These are phyloP conservation scores for Fonsecaea pedrosoi DNA, from an alignment of 2,329 filamentous ascomycete species.

Conservation along the genomic window DNA sequence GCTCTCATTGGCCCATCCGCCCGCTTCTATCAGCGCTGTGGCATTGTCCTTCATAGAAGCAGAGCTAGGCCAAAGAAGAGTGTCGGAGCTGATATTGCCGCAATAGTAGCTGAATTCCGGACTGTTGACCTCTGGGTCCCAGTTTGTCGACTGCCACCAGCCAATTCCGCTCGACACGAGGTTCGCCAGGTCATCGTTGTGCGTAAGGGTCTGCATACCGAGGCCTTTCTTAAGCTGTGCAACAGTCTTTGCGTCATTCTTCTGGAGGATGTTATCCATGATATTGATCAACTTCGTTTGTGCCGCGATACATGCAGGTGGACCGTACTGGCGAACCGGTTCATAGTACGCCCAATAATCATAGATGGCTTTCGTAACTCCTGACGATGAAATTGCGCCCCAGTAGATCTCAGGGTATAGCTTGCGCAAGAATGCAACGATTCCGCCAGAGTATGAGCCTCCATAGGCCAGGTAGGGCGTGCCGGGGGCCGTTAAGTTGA, in stretches of 20 bases:
- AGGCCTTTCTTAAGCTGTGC: constrained; percentile 61
- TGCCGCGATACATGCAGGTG: constrained; percentile 67
- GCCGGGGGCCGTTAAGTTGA: constrained; percentile 68
- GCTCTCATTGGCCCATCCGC: constrained; percentile 55
- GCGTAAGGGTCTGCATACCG: constrained; percentile 46
- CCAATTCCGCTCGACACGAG: constrained; percentile 54
- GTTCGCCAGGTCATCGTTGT: constrained; percentile 62
- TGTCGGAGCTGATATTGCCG: constrained; percentile 59
- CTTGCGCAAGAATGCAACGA: constrained; percentile 77
- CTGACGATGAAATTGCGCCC: constrained; percentile 80
- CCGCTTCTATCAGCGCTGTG: constrained; percentile 54
- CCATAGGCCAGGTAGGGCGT: constrained; percentile 81
- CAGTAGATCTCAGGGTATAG: constrained; percentile 80
- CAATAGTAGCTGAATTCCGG: constrained; percentile 62
- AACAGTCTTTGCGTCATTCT: constrained; percentile 54
- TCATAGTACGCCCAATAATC: constrained; percentile 75
- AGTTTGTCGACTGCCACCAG: constrained; percentile 63
- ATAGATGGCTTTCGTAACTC: constrained; percentile 76
- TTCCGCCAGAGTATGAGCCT: constrained; percentile 81
- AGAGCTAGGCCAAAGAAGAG: constrained; percentile 53
- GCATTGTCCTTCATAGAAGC: constrained; percentile 49
- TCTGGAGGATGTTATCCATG: constrained; percentile 64
- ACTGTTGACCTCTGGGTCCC: constrained; percentile 63
- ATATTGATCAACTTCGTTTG: constrained; percentile 68
- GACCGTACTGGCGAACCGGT: constrained; percentile 62